phyloP scores from a whole-genome alignment of 1,284 basidiomycete species.

The Puccinia brachypodii region DNA sequence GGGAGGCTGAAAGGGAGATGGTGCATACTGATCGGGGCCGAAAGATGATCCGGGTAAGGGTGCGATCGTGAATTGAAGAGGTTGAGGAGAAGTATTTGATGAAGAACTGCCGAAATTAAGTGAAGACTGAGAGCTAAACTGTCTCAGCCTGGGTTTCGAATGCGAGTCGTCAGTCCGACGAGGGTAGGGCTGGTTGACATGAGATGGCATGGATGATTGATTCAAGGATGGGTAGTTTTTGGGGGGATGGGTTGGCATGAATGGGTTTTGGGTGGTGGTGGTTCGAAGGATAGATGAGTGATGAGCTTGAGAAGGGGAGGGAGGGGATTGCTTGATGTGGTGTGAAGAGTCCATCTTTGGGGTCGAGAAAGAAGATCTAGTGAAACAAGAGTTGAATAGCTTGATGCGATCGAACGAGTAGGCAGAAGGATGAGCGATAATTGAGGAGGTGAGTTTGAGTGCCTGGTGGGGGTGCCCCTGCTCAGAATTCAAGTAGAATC shows the following conservation, averaged over 20 bases:
- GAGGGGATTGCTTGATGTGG: slow-evolving; percentile 15
- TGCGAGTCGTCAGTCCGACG: neutral
- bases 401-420: too few species aligned
- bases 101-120: slow-evolving; percentile 15
- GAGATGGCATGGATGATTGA: neutral
- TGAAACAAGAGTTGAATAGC: too few species aligned
- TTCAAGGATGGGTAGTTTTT: neutral
- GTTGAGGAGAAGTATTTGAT: neutral
- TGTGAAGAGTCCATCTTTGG: neutral
- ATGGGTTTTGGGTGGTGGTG: slow-evolving; percentile 26
- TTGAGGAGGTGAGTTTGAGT: too few species aligned
- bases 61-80: slow-evolving; percentile 20
- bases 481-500: too few species aligned
- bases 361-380: too few species aligned
- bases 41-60: neutral
- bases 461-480: too few species aligned
- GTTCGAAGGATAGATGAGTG: slow-evolving; percentile 1
- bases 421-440: too few species aligned
- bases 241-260: neutral
- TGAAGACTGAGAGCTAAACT: slow-evolving; percentile 35
- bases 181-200: neutral
- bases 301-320: slow-evolving; percentile 5
- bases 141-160: slow-evolving; percentile 18
- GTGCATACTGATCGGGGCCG: slow-evolving; percentile 20
- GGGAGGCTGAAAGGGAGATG: slow-evolving; percentile 19